A percentile compares a stretch with the other conserved stretches of the same genome.
Evolutionary conservation across 257 asterid species (phyloP).

Genomic region (Verbena officinalis): DNA sequence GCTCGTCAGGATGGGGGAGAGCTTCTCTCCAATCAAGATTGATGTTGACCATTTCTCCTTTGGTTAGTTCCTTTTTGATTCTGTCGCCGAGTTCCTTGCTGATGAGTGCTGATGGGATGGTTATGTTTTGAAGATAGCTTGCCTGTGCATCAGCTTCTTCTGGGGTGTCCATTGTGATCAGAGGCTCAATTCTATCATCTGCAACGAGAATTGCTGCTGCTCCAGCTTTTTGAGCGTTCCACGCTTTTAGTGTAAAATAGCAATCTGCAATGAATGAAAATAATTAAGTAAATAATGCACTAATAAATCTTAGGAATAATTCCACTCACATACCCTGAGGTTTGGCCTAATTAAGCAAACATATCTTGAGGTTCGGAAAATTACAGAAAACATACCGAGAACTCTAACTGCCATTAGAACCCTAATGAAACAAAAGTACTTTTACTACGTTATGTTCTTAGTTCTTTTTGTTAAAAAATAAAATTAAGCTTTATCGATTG

Average conservation of each 20-base stretch:
- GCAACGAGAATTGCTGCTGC: constrained; percentile 95
- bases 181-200: constrained; percentile 74
- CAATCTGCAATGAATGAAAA: constrained; percentile 59
- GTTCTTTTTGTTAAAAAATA: too few species aligned
- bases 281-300: too few species aligned
- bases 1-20: constrained; percentile 94
- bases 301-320: too few species aligned
- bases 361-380: too few species aligned
- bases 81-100: constrained; percentile 78
- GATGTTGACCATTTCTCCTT: constrained; percentile 75
- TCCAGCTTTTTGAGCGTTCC: constrained; percentile 90
- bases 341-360: too few species aligned
- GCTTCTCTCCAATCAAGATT: constrained; percentile 96
- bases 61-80: constrained; percentile 60
- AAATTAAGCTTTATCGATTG: too few species aligned
- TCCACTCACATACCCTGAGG: too few species aligned
- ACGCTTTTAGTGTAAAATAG: constrained; percentile 85
- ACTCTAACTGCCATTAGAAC: too few species aligned
- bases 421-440: too few species aligned
- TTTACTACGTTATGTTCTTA: too few species aligned
- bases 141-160: constrained; percentile 66
- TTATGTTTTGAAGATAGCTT: constrained; percentile 74
- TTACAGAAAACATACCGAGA: too few species aligned
- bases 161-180: constrained; percentile 93
- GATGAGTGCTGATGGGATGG: constrained; percentile 82